These are phyloP conservation scores for Garcia nutans DNA, from an alignment of 345 rosid genomes.

Conservation along the genomic window DNA sequence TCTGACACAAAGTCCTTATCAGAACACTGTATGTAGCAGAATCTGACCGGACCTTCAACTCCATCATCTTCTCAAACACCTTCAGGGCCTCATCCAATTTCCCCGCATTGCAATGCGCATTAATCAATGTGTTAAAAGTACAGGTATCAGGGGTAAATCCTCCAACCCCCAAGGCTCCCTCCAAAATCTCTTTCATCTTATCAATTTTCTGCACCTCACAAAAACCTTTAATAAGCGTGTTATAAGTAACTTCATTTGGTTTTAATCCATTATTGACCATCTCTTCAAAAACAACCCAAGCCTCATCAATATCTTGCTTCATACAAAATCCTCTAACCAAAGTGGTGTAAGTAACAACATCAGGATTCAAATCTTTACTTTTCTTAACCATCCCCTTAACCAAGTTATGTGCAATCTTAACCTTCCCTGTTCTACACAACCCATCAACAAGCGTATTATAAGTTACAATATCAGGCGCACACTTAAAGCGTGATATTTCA, in stretches of 20 bases:
- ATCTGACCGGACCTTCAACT: constrained; percentile 53
- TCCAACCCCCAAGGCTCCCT: constrained; percentile 29
- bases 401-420: constrained; percentile 64
- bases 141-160: constrained; percentile 69
- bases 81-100: constrained; percentile 56
- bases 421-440: constrained; percentile 76
- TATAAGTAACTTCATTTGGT: constrained; percentile 61
- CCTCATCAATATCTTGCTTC: constrained; percentile 66
- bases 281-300: constrained; percentile 52
- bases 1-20: constrained; percentile 58
- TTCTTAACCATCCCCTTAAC: constrained; percentile 61
- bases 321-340: constrained; percentile 76
- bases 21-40: constrained; percentile 78
- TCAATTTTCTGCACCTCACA: constrained; percentile 58
- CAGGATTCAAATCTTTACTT: constrained; percentile 45
- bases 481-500: constrained; percentile 52
- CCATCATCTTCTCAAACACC: constrained; percentile 52
- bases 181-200: constrained; percentile 51
- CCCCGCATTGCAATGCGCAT: constrained; percentile 59
- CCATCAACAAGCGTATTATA: constrained; percentile 86
- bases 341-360: constrained; percentile 73
- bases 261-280: constrained; percentile 50
- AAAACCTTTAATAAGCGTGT: constrained; percentile 75
- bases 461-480: constrained; percentile 65
- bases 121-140: constrained; percentile 69